Evolutionary conservation across 108 stramenopile genomes (phyloP), one percentile per base, ranked within the genome.

Genomic region (Chaetoceros tenuissimus): DNA sequence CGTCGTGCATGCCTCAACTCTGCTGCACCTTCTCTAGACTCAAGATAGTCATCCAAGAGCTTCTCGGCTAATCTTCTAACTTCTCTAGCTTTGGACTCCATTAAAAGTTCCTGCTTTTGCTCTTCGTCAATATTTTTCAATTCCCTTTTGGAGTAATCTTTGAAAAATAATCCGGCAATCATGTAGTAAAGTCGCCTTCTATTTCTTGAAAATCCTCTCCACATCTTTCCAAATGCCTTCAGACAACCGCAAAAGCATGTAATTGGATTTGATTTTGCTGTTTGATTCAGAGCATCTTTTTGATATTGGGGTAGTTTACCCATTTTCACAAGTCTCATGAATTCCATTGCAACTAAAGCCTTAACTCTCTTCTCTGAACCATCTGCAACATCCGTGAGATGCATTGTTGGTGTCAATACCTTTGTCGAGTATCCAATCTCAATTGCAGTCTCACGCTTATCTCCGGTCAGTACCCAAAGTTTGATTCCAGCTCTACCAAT

Each of bases 391-490:
- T 94, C 84, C 28, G 87, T 93, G 30, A 97, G 25, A 19, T 87
- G 79, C 97, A 96, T 97, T 63, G 88, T 82, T 16, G 88, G 79
- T 7, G 85, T 85, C 45, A 98, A 73, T 26, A 98, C 89, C 44
- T 84, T 66, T 7, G 92, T 90, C 13, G 92, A 88, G 68, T 94
- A 95, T 18, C 94, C 98, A 40, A 99, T 99, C 68, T 98, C 96
- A 40, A 97, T 84, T 21, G 98, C 98, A 3, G 98, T 99, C 63
- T 97, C 98, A 28, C 90, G 63, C 60, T 99, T 99, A 69, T 98
- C 98, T 22, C 98, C 98, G 2, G 98, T 99, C 24, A 99, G 84
- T 22, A 99, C 92, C 95, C 96, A 98, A 7, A 99, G 74, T 64
- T 87, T 92, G 55, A 99, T 95, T 24, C 96, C 95, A 23, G 97